Percentiles rank a stretch among this genome's conserved stretches.
phyloP scores from a whole-genome alignment of 495 filamentous ascomycete genomes.

The Aspergillus mulundensis region DNA sequence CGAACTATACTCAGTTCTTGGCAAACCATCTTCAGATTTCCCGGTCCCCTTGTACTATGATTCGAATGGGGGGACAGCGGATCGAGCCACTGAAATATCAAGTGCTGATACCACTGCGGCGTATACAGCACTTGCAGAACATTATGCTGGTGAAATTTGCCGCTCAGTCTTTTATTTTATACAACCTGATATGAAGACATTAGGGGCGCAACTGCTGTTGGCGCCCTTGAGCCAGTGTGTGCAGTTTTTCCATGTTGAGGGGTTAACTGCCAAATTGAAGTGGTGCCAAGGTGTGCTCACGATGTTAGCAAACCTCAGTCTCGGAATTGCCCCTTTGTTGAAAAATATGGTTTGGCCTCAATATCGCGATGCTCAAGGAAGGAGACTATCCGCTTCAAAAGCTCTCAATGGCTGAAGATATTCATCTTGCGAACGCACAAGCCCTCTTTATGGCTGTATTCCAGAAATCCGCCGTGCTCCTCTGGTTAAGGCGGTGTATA shows the following conservation, averaged over 20 bases:
- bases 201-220: conserved; percentile 19
- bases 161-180: conserved; percentile 18
- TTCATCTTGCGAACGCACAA: neutral
- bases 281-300: conserved; percentile 23
- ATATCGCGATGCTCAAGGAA: conserved; percentile 14
- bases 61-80: neutral
- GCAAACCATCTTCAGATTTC: neutral
- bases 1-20: conserved; percentile 16
- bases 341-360: conserved; percentile 26
- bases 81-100: neutral
- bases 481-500: no score
- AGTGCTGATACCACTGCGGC: neutral
- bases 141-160: conserved; percentile 22
- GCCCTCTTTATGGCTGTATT: neutral
- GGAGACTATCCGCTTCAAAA: conserved; percentile 6
- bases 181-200: conserved; percentile 22
- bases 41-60: conserved; percentile 3
- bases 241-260: conserved; percentile 21
- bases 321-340: conserved; percentile 21
- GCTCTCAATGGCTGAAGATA: neutral
- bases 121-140: conserved; percentile 14
- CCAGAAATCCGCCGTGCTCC: no score
- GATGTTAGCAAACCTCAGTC: conserved; percentile 13
- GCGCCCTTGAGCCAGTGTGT: conserved; percentile 20
- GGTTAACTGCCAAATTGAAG: conserved; percentile 14